A percentile compares a stretch with the other conserved stretches of the same genome.
Conservation (phyloP, 176 grass and related monocot species). For the Triticum monococcum region DNA sequence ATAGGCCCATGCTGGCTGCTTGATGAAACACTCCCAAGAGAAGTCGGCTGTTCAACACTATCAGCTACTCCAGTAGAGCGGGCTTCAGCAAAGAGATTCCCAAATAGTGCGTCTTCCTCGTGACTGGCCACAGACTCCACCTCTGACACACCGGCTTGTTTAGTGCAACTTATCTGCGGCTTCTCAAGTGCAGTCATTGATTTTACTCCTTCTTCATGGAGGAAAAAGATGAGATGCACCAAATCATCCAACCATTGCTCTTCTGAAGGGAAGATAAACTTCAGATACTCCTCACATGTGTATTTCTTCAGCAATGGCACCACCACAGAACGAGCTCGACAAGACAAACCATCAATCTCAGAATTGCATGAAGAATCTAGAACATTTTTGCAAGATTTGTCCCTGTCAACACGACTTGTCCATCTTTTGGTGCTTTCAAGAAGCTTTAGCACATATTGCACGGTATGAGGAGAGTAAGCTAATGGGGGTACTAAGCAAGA, state of each 20-base stretch:
- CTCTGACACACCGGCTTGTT: constrained; percentile 66
- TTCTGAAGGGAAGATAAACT: constrained; percentile 65
- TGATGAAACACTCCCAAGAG: constrained; percentile 35
- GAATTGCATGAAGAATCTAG: constrained; percentile 37
- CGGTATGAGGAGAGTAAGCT: constrained; percentile 73
- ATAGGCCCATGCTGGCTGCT: constrained; percentile 55
- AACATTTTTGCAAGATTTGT: constrained; percentile 37
- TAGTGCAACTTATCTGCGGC: constrained; percentile 49
- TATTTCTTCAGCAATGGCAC: constrained; percentile 65
- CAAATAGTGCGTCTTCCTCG: constrained; percentile 96
- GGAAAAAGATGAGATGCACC: constrained; percentile 76
- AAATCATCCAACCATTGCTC: constrained; percentile 87
- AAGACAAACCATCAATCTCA: constrained; percentile 49
- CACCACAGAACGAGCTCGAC: constrained; percentile 53
- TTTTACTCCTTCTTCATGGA: constrained; percentile 75
- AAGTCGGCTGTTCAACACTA: constrained; percentile 57
- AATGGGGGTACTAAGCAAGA: constrained; percentile 72
- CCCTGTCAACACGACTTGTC: constrained; percentile 50
- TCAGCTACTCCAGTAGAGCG: constrained; percentile 57
- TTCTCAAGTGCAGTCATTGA: constrained; percentile 58
- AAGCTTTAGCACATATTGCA: constrained; percentile 71
- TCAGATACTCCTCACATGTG: constrained; percentile 61
- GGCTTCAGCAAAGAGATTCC: constrained; percentile 90
- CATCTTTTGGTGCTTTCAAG: constrained; percentile 55
- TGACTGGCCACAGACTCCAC: constrained; percentile 67